A percentile compares a stretch with the other conserved stretches of the same genome.
Evolutionary conservation across 129 eudicot genomes (phyloP).

Genomic region (Daucus carota): DH1_v3.0 NC_030386.2:37460001-37460500

Average conservation of each 20-base stretch:
- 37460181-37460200: background rate
- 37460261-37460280: background rate
- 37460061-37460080: background rate
- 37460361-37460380: conserved; percentile 62
- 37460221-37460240: background rate
- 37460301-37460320: conserved; percentile 98
- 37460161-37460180: background rate
- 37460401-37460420: background rate
- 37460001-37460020: too few species aligned
- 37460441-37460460: background rate
- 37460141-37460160: background rate
- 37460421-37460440: background rate
- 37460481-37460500: background rate
- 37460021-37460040: background rate
- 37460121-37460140: background rate
- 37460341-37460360: conserved; percentile 66
- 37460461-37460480: background rate
- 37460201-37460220: background rate
- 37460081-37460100: background rate
- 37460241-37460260: background rate
- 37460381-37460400: background rate
- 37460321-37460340: conserved; percentile 52
- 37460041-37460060: background rate
- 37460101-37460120: background rate
- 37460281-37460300: conserved; percentile 41